Conservation (phyloP, 2,329 filamentous ascomycete genomes). For the Ophiobolus disseminans region DNA sequence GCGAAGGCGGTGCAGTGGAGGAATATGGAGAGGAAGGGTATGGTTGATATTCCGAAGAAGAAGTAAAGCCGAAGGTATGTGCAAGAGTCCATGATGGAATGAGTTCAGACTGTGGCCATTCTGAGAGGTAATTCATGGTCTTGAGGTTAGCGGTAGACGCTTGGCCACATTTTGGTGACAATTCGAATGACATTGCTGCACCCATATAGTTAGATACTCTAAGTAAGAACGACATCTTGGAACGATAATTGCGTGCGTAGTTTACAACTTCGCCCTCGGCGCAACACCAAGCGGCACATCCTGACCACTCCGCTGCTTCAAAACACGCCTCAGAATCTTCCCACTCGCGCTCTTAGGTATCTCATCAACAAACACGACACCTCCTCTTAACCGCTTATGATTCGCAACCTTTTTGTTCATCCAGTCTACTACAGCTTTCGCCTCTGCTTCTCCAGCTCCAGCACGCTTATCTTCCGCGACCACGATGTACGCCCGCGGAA, state of each 20-base stretch:
- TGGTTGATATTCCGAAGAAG: constrained; percentile 39
- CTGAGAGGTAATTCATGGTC: no score
- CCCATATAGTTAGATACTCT: no score
- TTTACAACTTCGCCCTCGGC: constrained; percentile 21
- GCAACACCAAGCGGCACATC: constrained; percentile 17
- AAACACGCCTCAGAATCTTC: constrained; percentile 52
- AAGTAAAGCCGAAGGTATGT: constrained; percentile 2
- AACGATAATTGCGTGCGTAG: no score
- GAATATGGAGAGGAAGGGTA: constrained; percentile 54
- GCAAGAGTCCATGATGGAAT: no score
- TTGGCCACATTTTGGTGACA: no score
- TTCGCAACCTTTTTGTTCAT: constrained; percentile 31
- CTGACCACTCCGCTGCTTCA: background rate
- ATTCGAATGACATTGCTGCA: no score
- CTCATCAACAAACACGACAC: constrained; percentile 53
- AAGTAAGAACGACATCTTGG: no score
- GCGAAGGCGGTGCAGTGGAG: constrained; percentile 59
- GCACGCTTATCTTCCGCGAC: constrained; percentile 13
- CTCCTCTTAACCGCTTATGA: constrained; percentile 39
- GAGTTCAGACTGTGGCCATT: no score
- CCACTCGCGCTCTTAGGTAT: constrained; percentile 57
- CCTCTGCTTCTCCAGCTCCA: constrained; percentile 20
- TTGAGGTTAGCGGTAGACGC: no score
- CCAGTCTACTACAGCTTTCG: constrained; percentile 24
- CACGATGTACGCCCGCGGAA: constrained; percentile 39